These are phyloP conservation scores for Pseudozyma sp. DNA, from an alignment of 1,284 basidiomycete species.

Conservation along the genomic window DNA sequence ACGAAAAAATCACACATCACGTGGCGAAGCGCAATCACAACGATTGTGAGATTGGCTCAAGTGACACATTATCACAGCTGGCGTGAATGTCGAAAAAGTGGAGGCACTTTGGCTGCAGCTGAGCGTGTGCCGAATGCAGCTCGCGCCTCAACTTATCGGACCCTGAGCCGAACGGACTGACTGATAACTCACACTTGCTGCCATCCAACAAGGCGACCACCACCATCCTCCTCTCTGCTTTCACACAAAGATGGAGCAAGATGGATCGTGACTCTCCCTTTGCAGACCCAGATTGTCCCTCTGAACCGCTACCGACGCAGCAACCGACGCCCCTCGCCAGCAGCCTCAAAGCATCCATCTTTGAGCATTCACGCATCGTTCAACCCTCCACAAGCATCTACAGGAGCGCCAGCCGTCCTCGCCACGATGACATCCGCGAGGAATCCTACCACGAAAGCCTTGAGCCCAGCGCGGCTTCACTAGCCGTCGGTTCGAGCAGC, in stretches of 20 bases:
- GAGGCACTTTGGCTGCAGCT: no score
- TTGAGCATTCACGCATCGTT: slow-evolving; percentile 50
- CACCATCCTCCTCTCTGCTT: no score
- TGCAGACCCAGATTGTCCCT: slow-evolving; percentile 41
- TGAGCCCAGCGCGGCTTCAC: slow-evolving; percentile 13
- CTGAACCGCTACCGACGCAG: background rate
- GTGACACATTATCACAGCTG: no score
- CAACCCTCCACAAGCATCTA: slow-evolving; percentile 43
- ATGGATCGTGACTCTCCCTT: slow-evolving; percentile 49
- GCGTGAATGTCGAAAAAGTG: no score
- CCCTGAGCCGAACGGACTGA: no score
- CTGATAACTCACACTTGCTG: no score
- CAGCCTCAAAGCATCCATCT: slow-evolving; percentile 46
- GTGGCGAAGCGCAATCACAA: slow-evolving; percentile 1
- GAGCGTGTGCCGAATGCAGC: no score
- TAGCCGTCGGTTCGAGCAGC: slow-evolving; percentile 5
- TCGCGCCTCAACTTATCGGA: no score
- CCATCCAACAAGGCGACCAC: background rate
- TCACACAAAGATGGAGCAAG: slow-evolving; percentile 13
- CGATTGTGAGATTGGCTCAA: slow-evolving; percentile 33
- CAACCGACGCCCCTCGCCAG: background rate
- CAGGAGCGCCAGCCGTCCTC: slow-evolving; percentile 15
- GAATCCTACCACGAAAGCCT: slow-evolving; percentile 26
- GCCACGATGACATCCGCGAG: slow-evolving; percentile 34
- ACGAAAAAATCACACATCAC: slow-evolving; percentile 19